phyloP scores from a whole-genome alignment of 1,139 yeast species.

The Citeromyces hawaiiensis region DNA sequence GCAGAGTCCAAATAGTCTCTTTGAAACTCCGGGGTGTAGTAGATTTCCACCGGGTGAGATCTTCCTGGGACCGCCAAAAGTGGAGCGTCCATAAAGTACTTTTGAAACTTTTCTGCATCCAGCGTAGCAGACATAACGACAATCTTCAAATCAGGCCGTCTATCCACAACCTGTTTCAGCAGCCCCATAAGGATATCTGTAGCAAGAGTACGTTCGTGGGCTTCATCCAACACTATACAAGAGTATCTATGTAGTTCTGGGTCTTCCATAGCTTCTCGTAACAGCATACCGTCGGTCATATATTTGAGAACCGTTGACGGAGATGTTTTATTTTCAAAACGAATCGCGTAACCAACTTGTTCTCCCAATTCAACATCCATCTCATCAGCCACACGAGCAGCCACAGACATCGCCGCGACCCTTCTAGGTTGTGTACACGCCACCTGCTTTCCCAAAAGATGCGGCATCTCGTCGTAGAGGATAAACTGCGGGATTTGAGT shows the following conservation, averaged over 20 bases:
- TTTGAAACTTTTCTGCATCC: conserved; percentile 93
- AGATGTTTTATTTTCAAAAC: conserved; percentile 85
- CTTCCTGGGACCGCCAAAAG: conserved; percentile 94
- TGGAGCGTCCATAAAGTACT: conserved; percentile 84
- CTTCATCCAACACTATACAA: conserved; percentile 91
- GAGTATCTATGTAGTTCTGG: conserved; percentile 71
- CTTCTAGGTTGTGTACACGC: conserved; percentile 70
- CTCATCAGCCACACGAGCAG: conserved; percentile 56
- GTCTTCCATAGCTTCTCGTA: conserved; percentile 96
- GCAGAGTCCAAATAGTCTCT: conserved; percentile 92
- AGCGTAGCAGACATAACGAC: conserved; percentile 96
- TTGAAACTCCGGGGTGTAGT: conserved; percentile 93
- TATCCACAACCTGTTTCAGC: conserved; percentile 62
- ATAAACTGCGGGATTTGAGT: conserved; percentile 59
- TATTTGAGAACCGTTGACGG: conserved; percentile 76
- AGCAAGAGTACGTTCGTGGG: conserved; percentile 94
- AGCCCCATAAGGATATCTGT: conserved; percentile 96
- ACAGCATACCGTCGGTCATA: conserved; percentile 98
- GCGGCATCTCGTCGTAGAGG: conserved; percentile 47
- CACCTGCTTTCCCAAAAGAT: conserved; percentile 39
- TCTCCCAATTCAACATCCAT: conserved; percentile 43
- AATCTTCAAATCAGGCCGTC: conserved; percentile 82
- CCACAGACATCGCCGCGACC: conserved; percentile 62
- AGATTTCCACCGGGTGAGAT: conserved; percentile 94
- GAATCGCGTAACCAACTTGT: conserved; percentile 64